phyloP scores from a whole-genome alignment of 2,329 filamentous ascomycete species.

The Stemphylium lycopersici region DNA sequence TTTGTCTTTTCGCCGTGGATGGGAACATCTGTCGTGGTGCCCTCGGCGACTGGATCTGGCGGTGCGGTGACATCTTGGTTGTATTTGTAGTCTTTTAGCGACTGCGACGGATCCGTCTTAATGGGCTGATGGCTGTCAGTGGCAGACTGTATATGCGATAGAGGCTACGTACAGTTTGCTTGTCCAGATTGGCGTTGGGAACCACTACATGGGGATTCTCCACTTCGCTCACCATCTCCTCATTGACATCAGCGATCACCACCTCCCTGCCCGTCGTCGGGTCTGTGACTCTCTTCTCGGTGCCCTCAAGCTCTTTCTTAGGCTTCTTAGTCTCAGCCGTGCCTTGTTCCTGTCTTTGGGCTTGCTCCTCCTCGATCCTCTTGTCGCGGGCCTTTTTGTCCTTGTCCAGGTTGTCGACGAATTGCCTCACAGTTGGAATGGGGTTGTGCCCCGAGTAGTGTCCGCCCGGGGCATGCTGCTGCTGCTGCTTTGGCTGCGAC shows the following conservation, averaged over 20 bases:
- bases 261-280: slow-evolving; percentile 87
- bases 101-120: slow-evolving; percentile 73
- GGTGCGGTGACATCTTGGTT: slow-evolving; percentile 90
- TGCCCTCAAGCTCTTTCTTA: slow-evolving; percentile 54
- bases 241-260: slow-evolving; percentile 80
- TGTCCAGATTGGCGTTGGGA: slow-evolving; percentile 86
- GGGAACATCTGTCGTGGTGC: slow-evolving; percentile 89
- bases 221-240: slow-evolving; percentile 71
- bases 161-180: slow-evolving; percentile 62
- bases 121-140: slow-evolving; percentile 56
- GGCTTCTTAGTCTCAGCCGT: slow-evolving; percentile 51
- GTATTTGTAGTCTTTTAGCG: slow-evolving; percentile 78
- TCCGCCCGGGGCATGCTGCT: slow-evolving; percentile 60
- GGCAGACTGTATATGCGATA: not conserved
- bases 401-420: slow-evolving; percentile 76
- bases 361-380: slow-evolving; percentile 64
- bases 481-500: slow-evolving; percentile 53
- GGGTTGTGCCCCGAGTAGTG: slow-evolving; percentile 85
- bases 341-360: slow-evolving; percentile 40
- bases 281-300: slow-evolving; percentile 73
- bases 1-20: slow-evolving; percentile 98
- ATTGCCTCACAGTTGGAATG: slow-evolving; percentile 85
- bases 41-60: slow-evolving; percentile 81
- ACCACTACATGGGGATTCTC: slow-evolving; percentile 79
- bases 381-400: slow-evolving; percentile 79